Percentiles rank a stretch among this genome's conserved stretches.
Conservation (phyloP, 148 eudicot species). For the Polygonum maritimum region DNA sequence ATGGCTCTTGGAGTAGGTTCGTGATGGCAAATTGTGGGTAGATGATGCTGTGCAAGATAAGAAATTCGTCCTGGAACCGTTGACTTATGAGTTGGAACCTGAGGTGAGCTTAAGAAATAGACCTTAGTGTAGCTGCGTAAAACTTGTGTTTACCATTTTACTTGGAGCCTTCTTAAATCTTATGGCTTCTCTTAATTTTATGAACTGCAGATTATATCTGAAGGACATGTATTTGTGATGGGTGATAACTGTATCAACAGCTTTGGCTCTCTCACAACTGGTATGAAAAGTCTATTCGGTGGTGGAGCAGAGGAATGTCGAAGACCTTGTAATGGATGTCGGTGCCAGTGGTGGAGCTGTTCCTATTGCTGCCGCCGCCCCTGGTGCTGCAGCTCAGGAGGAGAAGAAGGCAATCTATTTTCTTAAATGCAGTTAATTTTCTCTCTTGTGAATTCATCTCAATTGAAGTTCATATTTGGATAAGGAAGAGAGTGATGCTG, state of each 20-base stretch:
- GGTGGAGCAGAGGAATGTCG: too few species aligned
- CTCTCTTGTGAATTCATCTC: too few species aligned
- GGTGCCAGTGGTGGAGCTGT: too few species aligned
- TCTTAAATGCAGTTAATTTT: too few species aligned
- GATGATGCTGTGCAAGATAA: slow-evolving; percentile 63
- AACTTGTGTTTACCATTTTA: not conserved
- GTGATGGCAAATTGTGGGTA: slow-evolving; percentile 54
- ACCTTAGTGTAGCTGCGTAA: not conserved
- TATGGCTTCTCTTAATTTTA: not conserved
- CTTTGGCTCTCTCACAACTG: slow-evolving; percentile 76
- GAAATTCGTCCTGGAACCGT: slow-evolving; percentile 76
- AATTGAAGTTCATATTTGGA: too few species aligned
- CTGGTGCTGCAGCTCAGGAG: too few species aligned
- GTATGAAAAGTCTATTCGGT: slow-evolving; percentile 19
- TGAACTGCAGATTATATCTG: slow-evolving; percentile 55
- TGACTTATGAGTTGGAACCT: slow-evolving; percentile 71
- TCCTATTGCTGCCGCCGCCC: too few species aligned
- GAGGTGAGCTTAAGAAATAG: slow-evolving; percentile 31
- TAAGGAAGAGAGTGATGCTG: slow-evolving; percentile 15
- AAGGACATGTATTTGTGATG: slow-evolving; percentile 83
- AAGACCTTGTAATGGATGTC: too few species aligned
- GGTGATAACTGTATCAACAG: slow-evolving; percentile 96
- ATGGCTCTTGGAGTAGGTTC: slow-evolving; percentile 34
- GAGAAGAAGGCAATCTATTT: too few species aligned
- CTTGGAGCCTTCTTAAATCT: not conserved